Percentiles rank a stretch among this genome's conserved stretches.
Evolutionary conservation across 2,329 filamentous ascomycete species (phyloP).

Genomic region (Penicillium sp.): DNA sequence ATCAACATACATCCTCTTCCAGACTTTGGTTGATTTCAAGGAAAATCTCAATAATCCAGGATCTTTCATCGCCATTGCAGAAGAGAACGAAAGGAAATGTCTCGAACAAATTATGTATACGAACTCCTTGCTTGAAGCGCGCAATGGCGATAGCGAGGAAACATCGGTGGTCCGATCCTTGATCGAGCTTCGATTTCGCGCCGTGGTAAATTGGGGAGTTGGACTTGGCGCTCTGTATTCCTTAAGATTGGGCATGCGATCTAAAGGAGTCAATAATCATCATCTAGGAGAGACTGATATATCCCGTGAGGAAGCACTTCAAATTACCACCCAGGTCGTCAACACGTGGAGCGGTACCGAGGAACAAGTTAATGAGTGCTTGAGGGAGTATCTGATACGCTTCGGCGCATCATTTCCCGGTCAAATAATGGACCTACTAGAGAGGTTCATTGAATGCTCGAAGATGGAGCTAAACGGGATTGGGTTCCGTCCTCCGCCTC

Average conservation of each 20-base stretch:
- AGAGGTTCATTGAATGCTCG: constrained; percentile 11
- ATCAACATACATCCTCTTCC: constrained; percentile 12
- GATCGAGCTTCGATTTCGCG: constrained; percentile 15
- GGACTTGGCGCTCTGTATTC: constrained; percentile 15
- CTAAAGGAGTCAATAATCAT: neutral
- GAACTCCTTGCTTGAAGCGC: constrained; percentile 3
- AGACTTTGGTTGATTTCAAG: constrained; percentile 15
- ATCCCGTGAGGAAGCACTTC: neutral
- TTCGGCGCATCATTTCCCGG: neutral
- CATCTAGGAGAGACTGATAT: neutral
- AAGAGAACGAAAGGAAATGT: constrained; percentile 16
- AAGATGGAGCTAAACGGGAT: constrained; percentile 8
- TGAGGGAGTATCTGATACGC: neutral
- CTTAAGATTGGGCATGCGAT: neutral
- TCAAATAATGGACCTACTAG: constrained; percentile 1
- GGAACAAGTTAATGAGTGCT: neutral
- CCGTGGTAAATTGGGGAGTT: constrained; percentile 4
- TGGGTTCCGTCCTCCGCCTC: constrained; percentile 11
- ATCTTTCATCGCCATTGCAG: constrained; percentile 6
- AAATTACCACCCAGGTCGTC: neutral
- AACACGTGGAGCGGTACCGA: neutral
- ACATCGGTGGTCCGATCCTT: constrained; percentile 5
- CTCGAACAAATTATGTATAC: constrained; percentile 9
- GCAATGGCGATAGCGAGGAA: neutral
- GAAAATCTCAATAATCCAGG: constrained; percentile 9